Evolutionary conservation across 768 basidiomycete genomes (phyloP).

Genomic region (Nidularia pulvinata): DNA sequence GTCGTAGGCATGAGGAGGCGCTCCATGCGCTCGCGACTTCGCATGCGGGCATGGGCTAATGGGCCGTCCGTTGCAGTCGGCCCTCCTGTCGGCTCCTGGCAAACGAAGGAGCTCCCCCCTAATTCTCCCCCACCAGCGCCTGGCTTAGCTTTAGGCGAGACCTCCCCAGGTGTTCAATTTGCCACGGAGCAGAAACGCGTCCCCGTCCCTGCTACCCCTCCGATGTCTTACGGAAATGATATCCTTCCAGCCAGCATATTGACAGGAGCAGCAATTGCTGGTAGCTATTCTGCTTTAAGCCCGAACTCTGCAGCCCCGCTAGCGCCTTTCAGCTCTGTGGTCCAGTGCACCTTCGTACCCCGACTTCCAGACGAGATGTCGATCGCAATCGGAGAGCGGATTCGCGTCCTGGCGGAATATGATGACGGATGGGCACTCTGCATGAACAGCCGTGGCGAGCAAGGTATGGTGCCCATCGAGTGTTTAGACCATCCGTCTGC

Average conservation of each 20-base stretch:
- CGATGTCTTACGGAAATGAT: constrained; percentile 5
- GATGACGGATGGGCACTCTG: constrained; percentile 83
- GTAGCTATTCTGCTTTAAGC: constrained; percentile 6
- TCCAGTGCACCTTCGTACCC: constrained; percentile 64
- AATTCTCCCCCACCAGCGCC: not conserved
- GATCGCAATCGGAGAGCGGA: constrained; percentile 57
- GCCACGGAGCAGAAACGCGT: not conserved
- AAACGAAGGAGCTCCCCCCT: not conserved
- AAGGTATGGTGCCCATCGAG: constrained; percentile 81
- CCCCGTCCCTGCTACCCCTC: not conserved
- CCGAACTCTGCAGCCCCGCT: constrained; percentile 13
- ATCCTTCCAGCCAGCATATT: not conserved
- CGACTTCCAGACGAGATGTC: constrained; percentile 71
- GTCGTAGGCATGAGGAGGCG: constrained; percentile 50
- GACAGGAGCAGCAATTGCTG: not conserved
- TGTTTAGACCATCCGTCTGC: constrained; percentile 43
- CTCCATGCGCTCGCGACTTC: constrained; percentile 24
- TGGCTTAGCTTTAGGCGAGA: not conserved
- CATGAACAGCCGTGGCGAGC: constrained; percentile 52
- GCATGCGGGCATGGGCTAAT: too few species aligned
- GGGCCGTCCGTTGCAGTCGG: constrained; percentile 7
- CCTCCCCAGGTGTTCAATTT: not conserved
- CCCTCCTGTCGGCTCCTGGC: constrained; percentile 12
- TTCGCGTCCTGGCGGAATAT: constrained; percentile 58
- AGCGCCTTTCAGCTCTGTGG: constrained; percentile 26